Evolutionary conservation across 2,329 filamentous ascomycete species (phyloP), one percentile per base, ranked within the genome.

Genomic region (Aspergillus fumigatiaffinis): DNA sequence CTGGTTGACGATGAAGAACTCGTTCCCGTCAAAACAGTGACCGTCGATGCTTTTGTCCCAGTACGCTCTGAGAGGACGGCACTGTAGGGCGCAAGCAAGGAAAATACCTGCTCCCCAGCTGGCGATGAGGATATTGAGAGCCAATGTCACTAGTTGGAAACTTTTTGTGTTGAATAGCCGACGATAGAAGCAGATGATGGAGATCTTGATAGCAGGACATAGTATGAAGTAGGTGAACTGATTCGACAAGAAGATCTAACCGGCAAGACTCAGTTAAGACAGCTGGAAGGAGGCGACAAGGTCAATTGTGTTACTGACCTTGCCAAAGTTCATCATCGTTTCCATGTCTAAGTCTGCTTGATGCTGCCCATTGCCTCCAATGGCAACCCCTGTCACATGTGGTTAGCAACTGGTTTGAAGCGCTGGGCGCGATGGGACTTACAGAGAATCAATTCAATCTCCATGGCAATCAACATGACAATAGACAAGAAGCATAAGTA

Each of bases 151-250:
- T 25, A 55, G 52, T 54, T 70, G 69, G 60, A 72, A 72, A 42
- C 54, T 55, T 12, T 64, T 66, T 12, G 64, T 68, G 26, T 68
- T 63, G 63, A 72, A 72, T 17, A 72, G 55, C 7, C 69, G 69
- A 17, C 70, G 70, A 57, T 72, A 72, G 66, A 72, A 72, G 59
- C 69, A 72, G 53, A 72, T 59, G 52, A 72, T 69, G 47, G 69
- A 71, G 50, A 71, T 70, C 46, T 72, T 72, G 60, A 71, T 68
- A 46, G 60, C 59, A 2, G 69, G 69, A 35, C 68, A 70, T 42
- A 72, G 62, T 10, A 69, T 17, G 59, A 72, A 72, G 55, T 72
- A 72, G 29, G 68, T 69, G 58, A 72, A 72, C 58, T 71, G 66
- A 55, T 72, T 72, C 51, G 69, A 64, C 7, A 72, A 64, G 63